Conservation (phyloP, 129 eudicot genomes). For the Flaveria bidentis region DNA sequence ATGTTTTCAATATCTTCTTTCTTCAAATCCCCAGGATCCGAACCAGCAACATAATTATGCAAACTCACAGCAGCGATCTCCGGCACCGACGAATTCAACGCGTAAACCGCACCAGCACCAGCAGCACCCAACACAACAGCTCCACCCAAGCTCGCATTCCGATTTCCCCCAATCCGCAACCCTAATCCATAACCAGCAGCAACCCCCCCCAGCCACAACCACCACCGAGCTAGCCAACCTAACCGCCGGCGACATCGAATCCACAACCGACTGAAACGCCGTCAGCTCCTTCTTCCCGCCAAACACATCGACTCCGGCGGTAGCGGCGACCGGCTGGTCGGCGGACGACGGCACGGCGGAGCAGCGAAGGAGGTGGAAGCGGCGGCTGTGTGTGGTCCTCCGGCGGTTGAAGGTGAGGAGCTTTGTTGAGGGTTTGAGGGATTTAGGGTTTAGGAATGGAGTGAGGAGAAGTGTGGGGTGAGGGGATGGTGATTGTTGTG, state of each 20-base stretch:
- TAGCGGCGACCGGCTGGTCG: conserved; percentile 24
- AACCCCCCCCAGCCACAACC: conserved; percentile 68
- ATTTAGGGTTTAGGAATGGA: conserved; percentile 40
- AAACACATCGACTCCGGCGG: conserved; percentile 49
- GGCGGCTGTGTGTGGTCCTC: conserved; percentile 21
- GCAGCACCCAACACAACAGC: conserved; percentile 82
- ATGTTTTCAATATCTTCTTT: conserved; percentile 80
- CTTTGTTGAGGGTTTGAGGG: conserved; percentile 27
- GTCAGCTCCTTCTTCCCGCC: conserved; percentile 71
- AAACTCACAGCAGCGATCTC: conserved; percentile 82
- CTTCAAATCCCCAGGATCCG: conserved; percentile 56
- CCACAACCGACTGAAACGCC: conserved; percentile 63
- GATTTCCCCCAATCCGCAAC: conserved; percentile 51
- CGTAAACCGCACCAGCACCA: conserved; percentile 79
- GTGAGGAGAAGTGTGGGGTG: conserved; percentile 34
- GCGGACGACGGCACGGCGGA: conserved; percentile 35
- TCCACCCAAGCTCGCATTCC: conserved; percentile 65
- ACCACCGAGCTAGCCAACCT: conserved; percentile 69
- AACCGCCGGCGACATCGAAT: conserved; percentile 70
- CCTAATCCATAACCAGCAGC: conserved; percentile 95
- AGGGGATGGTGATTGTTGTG: conserved; percentile 48
- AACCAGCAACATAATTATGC: conserved; percentile 79
- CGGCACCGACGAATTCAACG: conserved; percentile 78
- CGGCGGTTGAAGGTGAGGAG: conserved; percentile 30
- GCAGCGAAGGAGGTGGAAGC: conserved; percentile 35